Evolutionary conservation across 2,329 filamentous ascomycete genomes (phyloP).

Genomic region (Colletotrichum endophyticum): DNA sequence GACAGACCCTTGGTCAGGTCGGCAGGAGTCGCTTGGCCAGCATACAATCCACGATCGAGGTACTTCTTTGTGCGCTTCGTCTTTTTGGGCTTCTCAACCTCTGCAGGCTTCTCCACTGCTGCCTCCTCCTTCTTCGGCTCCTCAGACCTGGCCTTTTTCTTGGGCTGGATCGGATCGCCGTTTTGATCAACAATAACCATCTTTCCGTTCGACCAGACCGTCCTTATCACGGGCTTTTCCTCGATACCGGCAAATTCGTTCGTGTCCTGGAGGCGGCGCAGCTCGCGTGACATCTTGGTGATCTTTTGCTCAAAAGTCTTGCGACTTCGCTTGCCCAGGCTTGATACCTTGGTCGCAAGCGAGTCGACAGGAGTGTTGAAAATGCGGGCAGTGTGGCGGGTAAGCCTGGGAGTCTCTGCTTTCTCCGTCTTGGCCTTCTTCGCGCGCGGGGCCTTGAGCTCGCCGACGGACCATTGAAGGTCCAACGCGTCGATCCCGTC

Average conservation of each 20-base stretch:
- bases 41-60: conserved; percentile 83
- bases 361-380: conserved; percentile 48
- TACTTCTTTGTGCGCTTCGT: conserved; percentile 72
- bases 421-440: conserved; percentile 37
- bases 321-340: conserved; percentile 65
- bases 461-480: conserved; percentile 46
- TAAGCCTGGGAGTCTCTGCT: conserved; percentile 33
- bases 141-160: conserved; percentile 26
- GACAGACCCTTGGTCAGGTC: conserved; percentile 53
- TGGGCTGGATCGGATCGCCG: conserved; percentile 33
- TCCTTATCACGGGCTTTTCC: conserved; percentile 59
- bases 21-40: conserved; percentile 71
- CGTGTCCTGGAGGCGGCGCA: conserved; percentile 65
- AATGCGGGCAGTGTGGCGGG: conserved; percentile 50
- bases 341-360: conserved; percentile 52
- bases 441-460: conserved; percentile 37
- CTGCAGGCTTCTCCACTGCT: conserved; percentile 35
- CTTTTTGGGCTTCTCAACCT: conserved; percentile 38
- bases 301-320: conserved; percentile 56
- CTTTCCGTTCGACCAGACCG: conserved; percentile 71
- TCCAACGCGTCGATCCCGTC: conserved; percentile 53
- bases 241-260: conserved; percentile 67
- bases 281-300: conserved; percentile 58
- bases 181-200: conserved; percentile 54
- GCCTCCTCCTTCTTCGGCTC: conserved; percentile 23